Percentiles rank a stretch among this genome's conserved stretches.
Conservation (phyloP, 805 yeast species). For the Cyberlindnera mississippiensis region DNA sequence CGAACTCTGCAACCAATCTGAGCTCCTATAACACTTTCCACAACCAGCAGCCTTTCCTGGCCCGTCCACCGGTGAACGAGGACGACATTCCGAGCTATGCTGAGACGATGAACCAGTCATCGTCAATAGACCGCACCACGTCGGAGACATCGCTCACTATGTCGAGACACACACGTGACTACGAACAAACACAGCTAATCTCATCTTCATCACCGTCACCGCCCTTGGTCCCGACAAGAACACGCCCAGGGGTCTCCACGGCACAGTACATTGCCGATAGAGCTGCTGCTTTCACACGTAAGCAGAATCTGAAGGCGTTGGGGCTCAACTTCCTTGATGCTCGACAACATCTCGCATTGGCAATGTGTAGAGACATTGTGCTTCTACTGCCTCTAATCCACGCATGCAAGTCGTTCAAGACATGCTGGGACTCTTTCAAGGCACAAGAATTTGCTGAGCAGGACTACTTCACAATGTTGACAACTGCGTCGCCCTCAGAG, state of each 20-base stretch:
- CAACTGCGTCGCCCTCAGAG: conserved; percentile 70
- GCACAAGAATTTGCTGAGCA: conserved; percentile 1
- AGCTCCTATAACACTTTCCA: background rate
- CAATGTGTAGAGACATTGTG: conserved; percentile 76
- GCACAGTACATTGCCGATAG: conserved; percentile 13
- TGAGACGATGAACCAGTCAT: conserved; percentile 3
- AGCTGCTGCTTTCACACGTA: conserved; percentile 12
- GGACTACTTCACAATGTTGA: conserved; percentile 27
- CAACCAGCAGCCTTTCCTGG: conserved; percentile 1
- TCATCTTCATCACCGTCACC: background rate
- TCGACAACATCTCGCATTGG: conserved; percentile 69
- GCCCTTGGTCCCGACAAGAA: background rate
- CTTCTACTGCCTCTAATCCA: conserved; percentile 64
- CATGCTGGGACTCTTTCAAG: conserved; percentile 10
- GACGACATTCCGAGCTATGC: conserved; percentile 7
- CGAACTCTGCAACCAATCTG: conserved; percentile 5
- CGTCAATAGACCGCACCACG: too few relatives aligned
- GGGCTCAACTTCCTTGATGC: conserved; percentile 73
- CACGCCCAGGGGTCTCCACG: conserved; percentile 9
- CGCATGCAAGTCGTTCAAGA: conserved; percentile 38
- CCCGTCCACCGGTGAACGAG: conserved; percentile 3
- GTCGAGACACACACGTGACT: background rate
- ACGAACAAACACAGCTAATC: background rate
- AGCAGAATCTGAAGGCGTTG: conserved; percentile 43
- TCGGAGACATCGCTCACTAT: too few relatives aligned